Evolutionary conservation across 2,329 filamentous ascomycete genomes (phyloP).

Genomic region (Ophiostoma populinum): DNA sequence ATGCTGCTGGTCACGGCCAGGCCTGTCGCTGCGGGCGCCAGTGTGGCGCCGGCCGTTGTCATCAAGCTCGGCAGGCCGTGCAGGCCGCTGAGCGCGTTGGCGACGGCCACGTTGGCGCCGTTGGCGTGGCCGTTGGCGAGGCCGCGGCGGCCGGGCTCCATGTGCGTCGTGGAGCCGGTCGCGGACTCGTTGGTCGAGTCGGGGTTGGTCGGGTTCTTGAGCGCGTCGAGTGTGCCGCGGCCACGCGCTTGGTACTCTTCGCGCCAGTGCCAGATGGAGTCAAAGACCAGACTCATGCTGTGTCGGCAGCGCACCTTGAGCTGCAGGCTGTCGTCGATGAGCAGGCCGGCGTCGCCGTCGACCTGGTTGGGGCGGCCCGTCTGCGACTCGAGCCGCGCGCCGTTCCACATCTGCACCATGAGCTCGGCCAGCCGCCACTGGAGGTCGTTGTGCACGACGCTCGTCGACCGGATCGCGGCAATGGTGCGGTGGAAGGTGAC

Average conservation of each 20-base stretch:
- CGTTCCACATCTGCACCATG: constrained; percentile 79
- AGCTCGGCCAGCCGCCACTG: constrained; percentile 66
- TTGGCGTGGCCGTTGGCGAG: background rate
- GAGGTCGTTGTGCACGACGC: constrained; percentile 61
- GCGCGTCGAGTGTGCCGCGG: constrained; percentile 53
- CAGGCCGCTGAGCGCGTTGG: constrained; percentile 36
- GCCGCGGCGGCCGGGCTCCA: constrained; percentile 41
- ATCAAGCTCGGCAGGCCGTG: constrained; percentile 30
- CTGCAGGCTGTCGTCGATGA: constrained; percentile 54
- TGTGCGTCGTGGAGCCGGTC: constrained; percentile 48
- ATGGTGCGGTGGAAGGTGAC: constrained; percentile 56
- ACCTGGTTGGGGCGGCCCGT: constrained; percentile 27
- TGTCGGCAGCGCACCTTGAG: constrained; percentile 70
- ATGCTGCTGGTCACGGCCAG: constrained; percentile 25
- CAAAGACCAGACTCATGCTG: constrained; percentile 73
- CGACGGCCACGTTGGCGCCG: background rate
- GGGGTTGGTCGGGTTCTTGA: constrained; percentile 75
- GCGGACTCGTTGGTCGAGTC: constrained; percentile 63
- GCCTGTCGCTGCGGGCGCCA: constrained; percentile 32
- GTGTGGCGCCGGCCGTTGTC: constrained; percentile 30
- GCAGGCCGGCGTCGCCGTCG: constrained; percentile 30
- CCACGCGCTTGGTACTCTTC: constrained; percentile 60
- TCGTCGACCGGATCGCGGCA: constrained; percentile 51
- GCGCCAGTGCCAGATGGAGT: constrained; percentile 74
- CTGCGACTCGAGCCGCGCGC: constrained; percentile 33